phyloP scores from a whole-genome alignment of 2,329 filamentous ascomycete species.

The Claviceps sp. region DNA sequence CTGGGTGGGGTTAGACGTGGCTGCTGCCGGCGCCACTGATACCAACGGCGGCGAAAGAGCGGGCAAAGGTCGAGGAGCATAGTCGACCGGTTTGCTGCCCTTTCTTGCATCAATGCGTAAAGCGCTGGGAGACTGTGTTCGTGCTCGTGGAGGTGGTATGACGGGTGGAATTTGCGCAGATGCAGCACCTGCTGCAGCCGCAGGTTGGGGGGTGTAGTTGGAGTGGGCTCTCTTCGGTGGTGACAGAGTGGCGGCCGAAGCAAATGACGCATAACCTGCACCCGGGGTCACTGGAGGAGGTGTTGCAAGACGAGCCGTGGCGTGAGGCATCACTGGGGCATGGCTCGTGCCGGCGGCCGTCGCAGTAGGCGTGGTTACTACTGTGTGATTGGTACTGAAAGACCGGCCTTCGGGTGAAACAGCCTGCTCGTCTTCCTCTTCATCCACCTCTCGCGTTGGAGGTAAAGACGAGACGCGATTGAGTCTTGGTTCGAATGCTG shows the following conservation, averaged over 20 bases:
- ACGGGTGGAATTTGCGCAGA: constrained; percentile 23
- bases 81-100: constrained; percentile 23
- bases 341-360: constrained; percentile 23
- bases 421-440: constrained; percentile 30
- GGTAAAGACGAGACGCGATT: constrained; percentile 45
- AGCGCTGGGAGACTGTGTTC: constrained; percentile 48
- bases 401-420: constrained; percentile 12
- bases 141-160: constrained; percentile 42
- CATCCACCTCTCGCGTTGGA: constrained; percentile 48
- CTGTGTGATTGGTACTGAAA: constrained; percentile 13
- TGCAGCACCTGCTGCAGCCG: constrained; percentile 19
- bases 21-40: constrained; percentile 17
- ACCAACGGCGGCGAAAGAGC: constrained; percentile 28
- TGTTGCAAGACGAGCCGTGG: constrained; percentile 26
- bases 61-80: constrained; percentile 40
- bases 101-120: constrained; percentile 21
- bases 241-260: constrained; percentile 31
- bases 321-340: constrained; percentile 21
- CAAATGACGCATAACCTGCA: constrained; percentile 21
- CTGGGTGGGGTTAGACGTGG: constrained; percentile 13
- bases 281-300: constrained; percentile 34
- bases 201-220: constrained; percentile 34
- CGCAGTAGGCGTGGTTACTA: constrained; percentile 7
- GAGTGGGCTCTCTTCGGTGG: constrained; percentile 41
- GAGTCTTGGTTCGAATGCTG: constrained; percentile 40